phyloP scores from a whole-genome alignment of 2,329 filamentous ascomycete genomes.

The Stylonectria norvegica region DNA sequence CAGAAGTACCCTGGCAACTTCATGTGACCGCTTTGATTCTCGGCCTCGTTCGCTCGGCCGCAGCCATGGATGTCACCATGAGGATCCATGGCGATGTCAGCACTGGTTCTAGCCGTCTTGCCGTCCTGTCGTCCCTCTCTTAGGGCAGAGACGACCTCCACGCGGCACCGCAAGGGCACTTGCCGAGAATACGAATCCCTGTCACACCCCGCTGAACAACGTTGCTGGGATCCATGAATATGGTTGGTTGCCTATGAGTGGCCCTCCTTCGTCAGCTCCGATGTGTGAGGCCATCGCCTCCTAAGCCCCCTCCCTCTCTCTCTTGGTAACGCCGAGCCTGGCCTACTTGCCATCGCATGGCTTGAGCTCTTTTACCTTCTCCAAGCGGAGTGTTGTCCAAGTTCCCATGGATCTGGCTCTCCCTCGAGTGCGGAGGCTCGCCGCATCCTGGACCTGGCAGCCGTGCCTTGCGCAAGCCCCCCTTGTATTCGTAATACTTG shows the following conservation, averaged over 20 bases:
- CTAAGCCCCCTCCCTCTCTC: constrained; percentile 8
- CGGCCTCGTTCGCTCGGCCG: too few relatives aligned
- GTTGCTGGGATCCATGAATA: constrained; percentile 5
- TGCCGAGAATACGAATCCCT: neutral
- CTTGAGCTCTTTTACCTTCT: neutral
- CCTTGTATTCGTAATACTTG: constrained; percentile 12
- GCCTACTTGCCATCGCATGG: constrained; percentile 2
- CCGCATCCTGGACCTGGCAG: constrained; percentile 13
- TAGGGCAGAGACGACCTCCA: neutral
- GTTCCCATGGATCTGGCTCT: neutral
- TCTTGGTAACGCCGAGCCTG: constrained; percentile 6
- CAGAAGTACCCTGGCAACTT: too few relatives aligned
- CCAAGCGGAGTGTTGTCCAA: neutral
- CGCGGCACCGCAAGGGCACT: neutral
- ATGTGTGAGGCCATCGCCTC: constrained; percentile 15
- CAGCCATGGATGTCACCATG: too few relatives aligned
- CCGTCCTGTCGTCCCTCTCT: neutral
- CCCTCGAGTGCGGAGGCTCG: neutral
- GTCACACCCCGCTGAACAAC: constrained; percentile 9
- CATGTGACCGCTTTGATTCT: too few relatives aligned
- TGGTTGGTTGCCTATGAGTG: constrained; percentile 5
- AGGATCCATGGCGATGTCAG: neutral
- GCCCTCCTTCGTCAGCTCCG: constrained; percentile 12
- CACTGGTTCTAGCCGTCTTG: neutral
- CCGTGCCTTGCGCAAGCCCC: constrained; percentile 10